Conservation (phyloP, 208 protist genomes). For the Leishmania mexicana region DNA sequence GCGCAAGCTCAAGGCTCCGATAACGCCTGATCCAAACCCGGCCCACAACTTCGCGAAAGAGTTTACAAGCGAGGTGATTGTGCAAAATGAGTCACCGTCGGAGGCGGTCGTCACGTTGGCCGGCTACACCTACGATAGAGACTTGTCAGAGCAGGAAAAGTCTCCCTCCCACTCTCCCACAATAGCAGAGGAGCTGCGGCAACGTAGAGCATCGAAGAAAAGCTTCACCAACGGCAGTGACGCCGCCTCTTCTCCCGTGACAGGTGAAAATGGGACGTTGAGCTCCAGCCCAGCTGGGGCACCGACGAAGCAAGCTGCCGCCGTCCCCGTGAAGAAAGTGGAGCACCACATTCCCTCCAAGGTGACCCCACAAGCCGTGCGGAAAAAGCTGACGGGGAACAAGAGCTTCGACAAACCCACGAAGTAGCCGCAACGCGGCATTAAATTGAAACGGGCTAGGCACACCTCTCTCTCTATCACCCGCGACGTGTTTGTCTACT, state of each 20-base stretch:
- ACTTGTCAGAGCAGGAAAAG: slow-evolving; percentile 3
- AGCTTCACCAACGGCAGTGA: neutral
- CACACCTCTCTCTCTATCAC: neutral
- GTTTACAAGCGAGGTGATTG: slow-evolving; percentile 66
- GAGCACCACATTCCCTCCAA: slow-evolving; percentile 6
- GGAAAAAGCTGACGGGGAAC: slow-evolving; percentile 20
- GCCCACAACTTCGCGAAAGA: slow-evolving; percentile 82
- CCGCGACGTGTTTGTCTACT: neutral
- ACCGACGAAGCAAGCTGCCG: neutral
- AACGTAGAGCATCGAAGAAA: slow-evolving; percentile 1
- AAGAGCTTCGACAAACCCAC: slow-evolving; percentile 2
- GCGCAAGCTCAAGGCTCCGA: slow-evolving; percentile 71
- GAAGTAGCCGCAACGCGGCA: neutral
- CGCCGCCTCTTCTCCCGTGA: neutral
- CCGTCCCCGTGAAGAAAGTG: neutral
- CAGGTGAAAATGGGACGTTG: neutral
- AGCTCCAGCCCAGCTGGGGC: neutral
- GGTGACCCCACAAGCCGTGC: slow-evolving; percentile 8
- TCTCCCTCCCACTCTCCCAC: slow-evolving; percentile 2
- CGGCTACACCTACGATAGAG: slow-evolving; percentile 69
- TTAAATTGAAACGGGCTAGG: neutral
- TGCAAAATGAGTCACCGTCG: slow-evolving; percentile 28
- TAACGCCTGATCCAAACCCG: slow-evolving; percentile 66
- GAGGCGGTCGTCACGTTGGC: slow-evolving; percentile 41
- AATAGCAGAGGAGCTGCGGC: slow-evolving; percentile 5